Evolutionary conservation across 202 grass and related monocot genomes (phyloP), one percentile per base, ranked within the genome.

Genomic region (Eragrostis tef): DNA sequence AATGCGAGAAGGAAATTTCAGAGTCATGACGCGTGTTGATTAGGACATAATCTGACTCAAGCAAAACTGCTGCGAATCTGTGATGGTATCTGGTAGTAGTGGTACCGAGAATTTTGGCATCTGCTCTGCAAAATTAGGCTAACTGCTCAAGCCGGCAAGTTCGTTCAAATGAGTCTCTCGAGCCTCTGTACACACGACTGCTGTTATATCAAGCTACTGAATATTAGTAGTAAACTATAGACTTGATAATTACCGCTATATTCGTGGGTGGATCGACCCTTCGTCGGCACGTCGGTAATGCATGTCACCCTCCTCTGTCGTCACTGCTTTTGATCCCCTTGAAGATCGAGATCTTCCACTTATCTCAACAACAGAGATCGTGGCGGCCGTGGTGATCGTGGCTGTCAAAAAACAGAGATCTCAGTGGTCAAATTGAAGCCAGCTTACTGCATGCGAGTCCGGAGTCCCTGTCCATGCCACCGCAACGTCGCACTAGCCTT

Each of bases 211-310:
- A 8, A 46, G n/a, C 2, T 48, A 24, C 9, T 8, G 20, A 24
- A 22, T 80, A 56, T 21, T 11, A 0, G 2, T 31, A 31, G 29
- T 31, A 39, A 39, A 39, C 34, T 39, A 39, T 41, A 16, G n/a
- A n/a, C n/a, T n/a, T n/a, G n/a, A 27, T 52, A 61, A 12, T 41
- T 43, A 20, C 60, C 26, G 20, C 20, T 15, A 67, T 4, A 24
- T 53, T 15, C 17, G 64, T 34, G 26, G 52, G 60, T 67, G 45
- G 29, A 79, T 56, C 19, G 31, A 17, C 11, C 29, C 70, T 75
- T 81, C 0, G 70, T 45, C 70, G 51, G 71, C 84, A 75, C 51
- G 84, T 13, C 78, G 61, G 61, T 51, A 81, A 76, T 81, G 78
- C 51, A 19, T 22, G 85, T 77, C 78, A 2, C 84, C 29, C 6